These are phyloP conservation scores for Thozetella sp. DNA, from an alignment of 495 filamentous ascomycete species.

Conservation along the genomic window DNA sequence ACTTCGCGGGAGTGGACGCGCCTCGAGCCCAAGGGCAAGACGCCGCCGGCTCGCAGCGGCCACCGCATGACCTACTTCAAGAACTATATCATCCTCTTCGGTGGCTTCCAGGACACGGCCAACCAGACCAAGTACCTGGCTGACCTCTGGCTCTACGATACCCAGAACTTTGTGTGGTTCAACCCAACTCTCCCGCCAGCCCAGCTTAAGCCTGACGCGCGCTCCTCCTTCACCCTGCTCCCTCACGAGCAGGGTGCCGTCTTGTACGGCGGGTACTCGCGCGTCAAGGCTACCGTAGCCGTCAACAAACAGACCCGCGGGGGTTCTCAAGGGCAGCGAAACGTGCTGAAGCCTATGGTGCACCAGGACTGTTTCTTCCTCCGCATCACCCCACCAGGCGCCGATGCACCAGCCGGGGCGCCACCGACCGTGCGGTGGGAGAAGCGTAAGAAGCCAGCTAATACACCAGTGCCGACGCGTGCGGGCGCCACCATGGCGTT, in stretches of 20 bases:
- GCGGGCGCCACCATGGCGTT: conserved; percentile 90
- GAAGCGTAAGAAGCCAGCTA: conserved; percentile 86
- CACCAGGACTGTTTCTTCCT: conserved; percentile 96
- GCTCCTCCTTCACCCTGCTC: conserved; percentile 87
- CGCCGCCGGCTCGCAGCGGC: conserved; percentile 86
- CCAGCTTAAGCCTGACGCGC: conserved; percentile 82
- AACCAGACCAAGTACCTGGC: conserved; percentile 88
- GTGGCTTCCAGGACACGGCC: conserved; percentile 90
- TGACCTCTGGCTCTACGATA: conserved; percentile 68
- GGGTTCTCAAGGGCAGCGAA: conserved; percentile 58
- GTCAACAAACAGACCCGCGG: conserved; percentile 59
- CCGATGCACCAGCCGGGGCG: conserved; percentile 61
- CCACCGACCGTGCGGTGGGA: conserved; percentile 85
- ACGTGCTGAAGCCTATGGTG: conserved; percentile 79
- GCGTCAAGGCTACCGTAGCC: conserved; percentile 70
- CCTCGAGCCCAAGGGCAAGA: conserved; percentile 83
- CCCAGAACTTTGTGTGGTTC: conserved; percentile 73
- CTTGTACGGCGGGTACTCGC: conserved; percentile 89
- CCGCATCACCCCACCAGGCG: conserved; percentile 69
- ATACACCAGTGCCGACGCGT: conserved; percentile 79
- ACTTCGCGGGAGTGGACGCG: conserved; percentile 84
- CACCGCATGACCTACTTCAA: conserved; percentile 97
- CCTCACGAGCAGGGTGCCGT: conserved; percentile 89
- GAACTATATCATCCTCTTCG: conserved; percentile 45
- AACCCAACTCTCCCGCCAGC: conserved; percentile 70